Percentiles rank a stretch among this genome's conserved stretches.
phyloP scores from a whole-genome alignment of 306 rosid genomes.

The Rosa rugosa region DNA sequence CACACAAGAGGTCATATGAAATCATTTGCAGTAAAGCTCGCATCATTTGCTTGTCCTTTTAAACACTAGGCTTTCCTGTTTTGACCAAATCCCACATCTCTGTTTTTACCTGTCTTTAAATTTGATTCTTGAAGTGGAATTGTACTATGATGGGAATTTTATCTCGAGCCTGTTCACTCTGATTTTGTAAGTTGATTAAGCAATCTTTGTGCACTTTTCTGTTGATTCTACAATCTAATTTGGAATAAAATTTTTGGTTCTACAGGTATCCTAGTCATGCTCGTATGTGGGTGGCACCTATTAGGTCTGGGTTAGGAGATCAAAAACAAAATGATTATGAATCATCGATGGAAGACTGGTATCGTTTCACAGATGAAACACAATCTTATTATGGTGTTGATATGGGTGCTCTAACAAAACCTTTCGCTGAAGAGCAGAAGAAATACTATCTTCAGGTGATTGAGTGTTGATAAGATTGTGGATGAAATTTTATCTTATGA shows the following conservation, averaged over 20 bases:
- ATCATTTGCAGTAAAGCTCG: background rate
- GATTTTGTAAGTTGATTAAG: background rate
- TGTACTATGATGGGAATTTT: constrained; percentile 16
- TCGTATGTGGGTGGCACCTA: constrained; percentile 97
- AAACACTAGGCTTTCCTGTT: background rate
- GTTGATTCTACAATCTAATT: background rate
- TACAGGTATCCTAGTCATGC: constrained; percentile 98
- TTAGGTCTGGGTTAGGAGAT: constrained; percentile 69
- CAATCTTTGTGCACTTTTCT: background rate
- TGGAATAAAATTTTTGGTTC: constrained; percentile 25
- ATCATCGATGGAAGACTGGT: constrained; percentile 83
- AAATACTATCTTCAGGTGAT: constrained; percentile 91
- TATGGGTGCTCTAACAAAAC: constrained; percentile 73
- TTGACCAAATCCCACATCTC: background rate
- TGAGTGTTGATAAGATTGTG: background rate
- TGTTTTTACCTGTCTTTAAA: background rate
- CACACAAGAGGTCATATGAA: background rate
- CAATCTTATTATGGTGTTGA: constrained; percentile 83
- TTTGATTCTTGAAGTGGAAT: background rate
- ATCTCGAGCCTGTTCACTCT: background rate
- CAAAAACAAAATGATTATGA: constrained; percentile 63
- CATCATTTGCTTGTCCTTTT: background rate
- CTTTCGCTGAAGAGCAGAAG: constrained; percentile 89
- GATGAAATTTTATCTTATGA: background rate
- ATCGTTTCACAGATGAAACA: constrained; percentile 61